Conservation (phyloP, 352 stramenopile species). For the Aphanomyces astaci region DNA sequence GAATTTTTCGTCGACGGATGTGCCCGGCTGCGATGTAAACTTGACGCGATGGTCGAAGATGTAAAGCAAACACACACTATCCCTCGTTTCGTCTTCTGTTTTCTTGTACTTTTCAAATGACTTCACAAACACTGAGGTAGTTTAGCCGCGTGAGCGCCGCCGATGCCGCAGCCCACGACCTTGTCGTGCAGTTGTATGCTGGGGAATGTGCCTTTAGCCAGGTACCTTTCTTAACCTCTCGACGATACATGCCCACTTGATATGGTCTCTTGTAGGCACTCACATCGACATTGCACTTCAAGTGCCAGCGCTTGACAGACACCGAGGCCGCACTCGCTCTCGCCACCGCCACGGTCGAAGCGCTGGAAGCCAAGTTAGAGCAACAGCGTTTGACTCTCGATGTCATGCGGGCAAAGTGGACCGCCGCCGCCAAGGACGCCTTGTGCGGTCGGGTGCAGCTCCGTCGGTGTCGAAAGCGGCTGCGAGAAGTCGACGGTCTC, state of each 20-base stretch:
- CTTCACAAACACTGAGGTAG: too few relatives aligned
- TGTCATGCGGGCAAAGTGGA: slow-evolving; percentile 8
- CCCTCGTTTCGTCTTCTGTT: not conserved
- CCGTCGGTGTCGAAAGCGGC: slow-evolving; percentile 8
- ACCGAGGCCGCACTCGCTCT: not conserved
- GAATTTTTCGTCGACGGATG: slow-evolving; percentile 76
- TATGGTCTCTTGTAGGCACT: not conserved
- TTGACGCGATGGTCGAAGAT: slow-evolving; percentile 51
- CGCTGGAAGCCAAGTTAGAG: not conserved
- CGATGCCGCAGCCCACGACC: slow-evolving; percentile 46
- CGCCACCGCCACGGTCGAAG: not conserved
- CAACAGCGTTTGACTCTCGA: not conserved
- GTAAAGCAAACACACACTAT: slow-evolving; percentile 19
- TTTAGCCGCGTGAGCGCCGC: slow-evolving; percentile 41
- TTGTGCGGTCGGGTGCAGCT: slow-evolving; percentile 10
- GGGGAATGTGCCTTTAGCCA: slow-evolving; percentile 50
- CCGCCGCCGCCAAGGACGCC: slow-evolving; percentile 15
- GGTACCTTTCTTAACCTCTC: slow-evolving; percentile 20
- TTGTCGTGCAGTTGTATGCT: slow-evolving; percentile 51
- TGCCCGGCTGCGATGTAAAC: slow-evolving; percentile 49
- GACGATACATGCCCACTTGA: too few relatives aligned
- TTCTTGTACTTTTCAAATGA: too few relatives aligned
- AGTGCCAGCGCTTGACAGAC: not conserved
- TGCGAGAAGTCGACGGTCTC: not conserved
- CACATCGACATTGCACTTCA: slow-evolving; percentile 8